Conservation (phyloP, 768 basidiomycete species). For the Daedaleopsis nitida region DNA sequence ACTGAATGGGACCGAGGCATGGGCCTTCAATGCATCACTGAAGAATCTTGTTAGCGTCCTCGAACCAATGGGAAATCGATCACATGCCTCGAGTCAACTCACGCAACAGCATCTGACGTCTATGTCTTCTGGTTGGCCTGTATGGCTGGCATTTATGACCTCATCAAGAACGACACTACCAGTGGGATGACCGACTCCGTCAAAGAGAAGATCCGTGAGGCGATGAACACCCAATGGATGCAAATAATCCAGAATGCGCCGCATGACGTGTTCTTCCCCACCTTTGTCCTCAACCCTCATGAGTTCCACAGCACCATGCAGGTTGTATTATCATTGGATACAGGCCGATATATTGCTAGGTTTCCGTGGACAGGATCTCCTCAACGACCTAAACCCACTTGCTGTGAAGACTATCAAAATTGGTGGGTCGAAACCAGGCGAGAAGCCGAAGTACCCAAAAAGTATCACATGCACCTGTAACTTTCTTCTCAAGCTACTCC, state of each 20-base stretch:
- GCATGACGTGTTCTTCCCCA: conserved; percentile 23
- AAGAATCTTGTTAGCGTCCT: background rate
- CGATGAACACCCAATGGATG: conserved; percentile 24
- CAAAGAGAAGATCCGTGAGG: conserved; percentile 11
- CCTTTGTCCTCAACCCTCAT: conserved; percentile 31
- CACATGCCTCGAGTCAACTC: conserved; percentile 27
- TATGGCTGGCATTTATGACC: conserved; percentile 13
- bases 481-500: background rate
- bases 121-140: conserved; percentile 30
- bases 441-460: background rate
- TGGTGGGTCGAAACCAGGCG: background rate
- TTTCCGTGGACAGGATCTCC: background rate
- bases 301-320: background rate
- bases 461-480: background rate
- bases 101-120: conserved; percentile 27
- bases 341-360: too few species aligned
- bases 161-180: background rate
- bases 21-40: background rate
- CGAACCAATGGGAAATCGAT: conserved; percentile 13
- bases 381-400: background rate
- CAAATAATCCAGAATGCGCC: conserved; percentile 25
- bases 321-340: too few species aligned
- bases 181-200: background rate
- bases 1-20: background rate
- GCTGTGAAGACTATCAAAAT: background rate